Percentiles rank a stretch among this genome's conserved stretches.
Conservation (phyloP, 108 stramenopile species). For the Hondaea fermentalgiana region DNA sequence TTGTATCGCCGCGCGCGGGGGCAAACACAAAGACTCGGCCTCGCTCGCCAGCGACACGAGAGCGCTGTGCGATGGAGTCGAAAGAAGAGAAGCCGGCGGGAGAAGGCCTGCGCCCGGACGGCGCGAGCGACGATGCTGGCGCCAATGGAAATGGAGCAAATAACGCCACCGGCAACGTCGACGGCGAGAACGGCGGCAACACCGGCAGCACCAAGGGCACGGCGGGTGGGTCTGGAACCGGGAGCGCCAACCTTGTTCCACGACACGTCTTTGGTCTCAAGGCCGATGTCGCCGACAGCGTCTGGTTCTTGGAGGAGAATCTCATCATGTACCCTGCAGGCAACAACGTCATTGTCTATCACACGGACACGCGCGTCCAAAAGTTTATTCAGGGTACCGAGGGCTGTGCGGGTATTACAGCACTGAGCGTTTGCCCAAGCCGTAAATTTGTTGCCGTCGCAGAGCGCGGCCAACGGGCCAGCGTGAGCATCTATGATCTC, state of each 20-base stretch:
- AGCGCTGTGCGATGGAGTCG: too few relatives aligned
- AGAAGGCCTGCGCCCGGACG: too few relatives aligned
- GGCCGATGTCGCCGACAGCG: constrained; percentile 29
- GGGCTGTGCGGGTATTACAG: constrained; percentile 24
- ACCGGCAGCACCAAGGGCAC: too few relatives aligned
- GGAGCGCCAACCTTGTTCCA: constrained; percentile 24
- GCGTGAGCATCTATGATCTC: constrained; percentile 37
- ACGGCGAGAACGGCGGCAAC: too few relatives aligned
- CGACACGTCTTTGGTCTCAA: constrained; percentile 46
- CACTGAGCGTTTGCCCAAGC: constrained; percentile 35
- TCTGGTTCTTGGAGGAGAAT: constrained; percentile 42
- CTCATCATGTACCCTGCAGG: constrained; percentile 42
- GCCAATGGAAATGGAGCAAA: too few relatives aligned
- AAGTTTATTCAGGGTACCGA: constrained; percentile 32
- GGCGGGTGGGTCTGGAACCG: not conserved
- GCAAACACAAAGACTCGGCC: too few relatives aligned
- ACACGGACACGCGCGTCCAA: constrained; percentile 36
- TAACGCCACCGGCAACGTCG: too few relatives aligned
- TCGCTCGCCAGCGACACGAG: too few relatives aligned
- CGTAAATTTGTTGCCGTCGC: constrained; percentile 38
- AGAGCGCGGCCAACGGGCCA: constrained; percentile 11
- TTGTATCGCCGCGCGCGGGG: too few relatives aligned
- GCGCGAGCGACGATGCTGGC: too few relatives aligned
- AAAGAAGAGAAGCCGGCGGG: too few relatives aligned
- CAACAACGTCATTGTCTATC: constrained; percentile 33